Percentiles rank a stretch among this genome's conserved stretches.
phyloP scores from a whole-genome alignment of 306 rosid genomes.

The Vigna radiata region DNA sequence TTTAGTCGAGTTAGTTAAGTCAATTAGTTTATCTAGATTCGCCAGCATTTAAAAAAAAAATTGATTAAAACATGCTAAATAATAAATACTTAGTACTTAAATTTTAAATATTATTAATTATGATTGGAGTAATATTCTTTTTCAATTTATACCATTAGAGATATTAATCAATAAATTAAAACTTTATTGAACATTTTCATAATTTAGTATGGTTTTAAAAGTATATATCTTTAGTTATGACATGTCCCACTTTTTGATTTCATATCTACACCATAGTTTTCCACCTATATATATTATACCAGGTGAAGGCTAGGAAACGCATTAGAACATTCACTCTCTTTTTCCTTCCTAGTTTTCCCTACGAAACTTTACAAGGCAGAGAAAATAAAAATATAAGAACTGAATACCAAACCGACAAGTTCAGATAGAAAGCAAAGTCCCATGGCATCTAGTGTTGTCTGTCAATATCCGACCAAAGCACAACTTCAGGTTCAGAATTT shows the following conservation, averaged over 20 bases:
- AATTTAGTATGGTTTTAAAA: too few relatives aligned
- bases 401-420: background rate
- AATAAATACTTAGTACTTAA: too few relatives aligned
- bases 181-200: too few relatives aligned
- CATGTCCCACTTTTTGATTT: background rate
- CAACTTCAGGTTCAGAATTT: background rate
- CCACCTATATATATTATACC: background rate
- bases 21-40: too few relatives aligned
- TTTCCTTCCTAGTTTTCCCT: background rate
- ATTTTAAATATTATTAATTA: too few relatives aligned
- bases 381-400: background rate
- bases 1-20: too few relatives aligned
- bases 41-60: too few relatives aligned
- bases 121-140: too few relatives aligned
- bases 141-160: too few relatives aligned
- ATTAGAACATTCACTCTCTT: background rate
- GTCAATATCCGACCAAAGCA: background rate
- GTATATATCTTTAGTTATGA: too few relatives aligned
- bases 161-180: too few relatives aligned
- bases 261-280: background rate
- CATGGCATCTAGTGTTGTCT: conserved; percentile 31
- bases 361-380: background rate
- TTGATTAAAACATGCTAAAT: too few relatives aligned
- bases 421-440: background rate
- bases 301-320: background rate